These are phyloP conservation scores for Trichoderma harzianum DNA, from an alignment of 2,329 filamentous ascomycete genomes.

Conservation along the genomic window DNA sequence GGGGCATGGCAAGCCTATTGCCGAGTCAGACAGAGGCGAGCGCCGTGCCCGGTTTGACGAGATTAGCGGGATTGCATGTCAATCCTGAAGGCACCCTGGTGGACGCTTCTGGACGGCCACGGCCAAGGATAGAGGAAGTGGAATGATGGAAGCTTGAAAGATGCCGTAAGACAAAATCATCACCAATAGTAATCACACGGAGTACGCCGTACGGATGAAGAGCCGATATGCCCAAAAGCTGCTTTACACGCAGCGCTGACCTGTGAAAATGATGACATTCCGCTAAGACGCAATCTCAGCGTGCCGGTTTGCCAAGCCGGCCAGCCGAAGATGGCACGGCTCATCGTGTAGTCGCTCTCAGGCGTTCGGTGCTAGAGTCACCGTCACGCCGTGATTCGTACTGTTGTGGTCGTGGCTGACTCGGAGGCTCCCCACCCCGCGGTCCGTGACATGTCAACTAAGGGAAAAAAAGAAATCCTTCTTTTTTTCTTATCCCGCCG, in stretches of 20 bases:
- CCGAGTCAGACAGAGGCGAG: conserved; percentile 30
- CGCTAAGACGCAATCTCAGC: background rate
- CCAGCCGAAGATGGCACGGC: conserved; percentile 7
- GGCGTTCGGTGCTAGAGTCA: conserved; percentile 6
- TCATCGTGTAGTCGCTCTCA: background rate
- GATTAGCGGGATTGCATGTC: conserved; percentile 39
- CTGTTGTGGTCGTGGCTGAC: conserved; percentile 5
- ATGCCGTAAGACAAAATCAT: background rate
- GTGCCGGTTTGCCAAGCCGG: background rate
- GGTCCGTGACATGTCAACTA: background rate
- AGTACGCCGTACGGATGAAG: background rate
- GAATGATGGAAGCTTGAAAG: conserved; percentile 39
- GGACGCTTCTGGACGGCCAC: conserved; percentile 27
- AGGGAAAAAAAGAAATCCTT: background rate
- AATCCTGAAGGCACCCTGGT: conserved; percentile 28
- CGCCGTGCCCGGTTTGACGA: conserved; percentile 27
- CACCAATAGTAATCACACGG: background rate
- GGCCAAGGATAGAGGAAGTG: conserved; percentile 57
- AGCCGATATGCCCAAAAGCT: background rate
- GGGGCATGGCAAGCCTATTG: conserved; percentile 53
- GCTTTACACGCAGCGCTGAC: background rate
- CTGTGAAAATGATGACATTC: background rate
- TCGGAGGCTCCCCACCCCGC: background rate
- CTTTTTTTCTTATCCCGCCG: background rate
- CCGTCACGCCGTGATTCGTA: conserved; percentile 10